Evolutionary conservation across 208 protist species (phyloP).

Genomic region (Polymyxa betae): DNA sequence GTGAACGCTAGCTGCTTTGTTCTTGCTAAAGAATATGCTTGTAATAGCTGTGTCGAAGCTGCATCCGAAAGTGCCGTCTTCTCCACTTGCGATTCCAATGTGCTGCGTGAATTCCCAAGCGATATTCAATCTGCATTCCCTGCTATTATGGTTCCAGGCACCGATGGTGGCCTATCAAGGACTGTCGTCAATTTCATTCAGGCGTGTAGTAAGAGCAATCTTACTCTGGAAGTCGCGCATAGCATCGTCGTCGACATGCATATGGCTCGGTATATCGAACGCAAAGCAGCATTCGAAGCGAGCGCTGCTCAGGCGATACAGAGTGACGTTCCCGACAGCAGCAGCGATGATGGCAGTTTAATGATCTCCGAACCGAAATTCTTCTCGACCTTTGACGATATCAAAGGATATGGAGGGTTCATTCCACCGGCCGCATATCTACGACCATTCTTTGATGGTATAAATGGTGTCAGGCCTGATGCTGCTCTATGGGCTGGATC

Average conservation of each 20-base stretch:
- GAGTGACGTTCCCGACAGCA: neutral
- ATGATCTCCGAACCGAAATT: neutral
- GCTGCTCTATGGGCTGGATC: neutral
- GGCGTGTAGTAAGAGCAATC: neutral
- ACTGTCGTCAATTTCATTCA: neutral
- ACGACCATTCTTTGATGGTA: neutral
- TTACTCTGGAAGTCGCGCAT: neutral
- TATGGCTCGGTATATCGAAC: neutral
- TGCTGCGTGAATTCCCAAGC: neutral
- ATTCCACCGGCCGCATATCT: neutral
- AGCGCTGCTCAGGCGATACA: conserved; percentile 31
- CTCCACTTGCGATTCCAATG: neutral
- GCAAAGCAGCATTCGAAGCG: conserved; percentile 33
- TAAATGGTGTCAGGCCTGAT: neutral
- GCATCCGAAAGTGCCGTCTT: neutral
- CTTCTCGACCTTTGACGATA: conserved; percentile 29
- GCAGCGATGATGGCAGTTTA: neutral
- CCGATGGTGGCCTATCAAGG: neutral
- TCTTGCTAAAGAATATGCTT: neutral
- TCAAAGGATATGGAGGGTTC: conserved; percentile 7
- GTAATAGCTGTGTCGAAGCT: neutral
- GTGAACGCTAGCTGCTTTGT: neutral
- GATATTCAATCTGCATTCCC: conserved; percentile 8
- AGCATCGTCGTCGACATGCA: conserved; percentile 9
- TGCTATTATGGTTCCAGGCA: neutral